These are phyloP conservation scores for Lipomyces kockii DNA, from an alignment of 805 yeast species.

Conservation along the genomic window DNA sequence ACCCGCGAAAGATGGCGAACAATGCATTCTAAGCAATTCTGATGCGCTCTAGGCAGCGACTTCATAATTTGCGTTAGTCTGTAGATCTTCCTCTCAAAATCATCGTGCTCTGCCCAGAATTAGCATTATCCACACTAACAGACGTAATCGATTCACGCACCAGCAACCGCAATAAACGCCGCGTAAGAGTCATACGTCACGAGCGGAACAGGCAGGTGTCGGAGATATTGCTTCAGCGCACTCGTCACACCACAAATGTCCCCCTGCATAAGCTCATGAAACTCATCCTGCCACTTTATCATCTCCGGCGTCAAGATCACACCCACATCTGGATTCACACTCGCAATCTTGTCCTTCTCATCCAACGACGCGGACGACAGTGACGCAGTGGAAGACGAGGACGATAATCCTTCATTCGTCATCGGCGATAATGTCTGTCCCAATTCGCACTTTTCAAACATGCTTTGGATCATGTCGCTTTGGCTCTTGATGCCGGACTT, in stretches of 20 bases:
- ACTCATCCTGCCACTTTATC: constrained; percentile 28
- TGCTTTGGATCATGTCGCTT: constrained; percentile 53
- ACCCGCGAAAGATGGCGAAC: constrained; percentile 69
- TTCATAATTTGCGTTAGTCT: constrained; percentile 47
- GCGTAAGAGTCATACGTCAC: constrained; percentile 73
- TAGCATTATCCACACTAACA: constrained; percentile 30
- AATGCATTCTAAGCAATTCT: constrained; percentile 58
- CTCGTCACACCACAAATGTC: constrained; percentile 89
- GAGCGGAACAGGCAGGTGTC: constrained; percentile 83
- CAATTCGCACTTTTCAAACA: constrained; percentile 44
- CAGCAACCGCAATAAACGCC: constrained; percentile 61
- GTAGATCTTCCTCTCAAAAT: constrained; percentile 36
- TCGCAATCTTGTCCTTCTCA: not conserved
- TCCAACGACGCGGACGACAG: constrained; percentile 2
- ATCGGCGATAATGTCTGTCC: constrained; percentile 1
- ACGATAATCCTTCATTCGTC: constrained; percentile 1
- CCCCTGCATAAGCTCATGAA: constrained; percentile 50
- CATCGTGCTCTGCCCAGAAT: constrained; percentile 9
- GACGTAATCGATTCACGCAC: constrained; percentile 5
- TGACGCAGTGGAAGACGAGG: constrained; percentile 6
- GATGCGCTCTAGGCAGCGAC: constrained; percentile 71
- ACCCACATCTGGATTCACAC: not conserved
- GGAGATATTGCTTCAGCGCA: constrained; percentile 82
- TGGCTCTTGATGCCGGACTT: constrained; percentile 83
- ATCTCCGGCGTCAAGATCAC: constrained; percentile 7